Evolutionary conservation across 805 yeast species (phyloP), one percentile per base, ranked within the genome.

Genomic region (Dipodascus geniculatus): DNA sequence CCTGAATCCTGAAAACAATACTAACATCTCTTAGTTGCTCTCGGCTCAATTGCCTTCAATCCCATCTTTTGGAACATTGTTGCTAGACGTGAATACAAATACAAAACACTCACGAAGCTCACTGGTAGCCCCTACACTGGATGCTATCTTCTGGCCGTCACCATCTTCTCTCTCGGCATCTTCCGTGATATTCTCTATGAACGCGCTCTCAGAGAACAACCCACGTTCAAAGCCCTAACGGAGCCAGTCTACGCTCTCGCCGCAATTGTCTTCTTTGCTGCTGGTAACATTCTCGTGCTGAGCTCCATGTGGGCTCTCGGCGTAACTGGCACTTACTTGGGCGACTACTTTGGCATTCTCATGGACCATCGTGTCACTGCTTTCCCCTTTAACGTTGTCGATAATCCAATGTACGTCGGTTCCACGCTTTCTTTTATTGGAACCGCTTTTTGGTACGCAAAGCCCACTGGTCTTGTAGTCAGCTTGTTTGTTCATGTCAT

Each of bases 351-450:
- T 70, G 98, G 98, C 1, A 90, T 93, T 63, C 77, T 93, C 62
- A 93, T 91, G 93, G 82, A 83, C 57, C 79, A 86, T 58, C 79
- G 96, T 65, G 96, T 93, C 56, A 84, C 91, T 17, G 82, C 85
- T 0, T 93, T 93, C 78, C 99, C 99, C 16, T 93, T 93, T 78
- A 90, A 83, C 63, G 80, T 90, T 54, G 78, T 83, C 58, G 83
- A 88, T 64, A 91, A 93, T 69, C 99, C 99, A 59, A 93, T 93
- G 99, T 93, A 93, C 70, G 84, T 85, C 65, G 99, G 99, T 16
- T 86, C 96, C 8, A 79, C 90, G 22, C 72, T 91, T 60, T 82
- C 95, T 52, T 93, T 93, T 75, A 72, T 93, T 65, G 99, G 96
- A 48, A 83, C 95, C 47, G 91, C 95, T 2, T 74, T 93, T 60